Conservation (phyloP, 306 rosid genomes). For the Vicia faba region DNA sequence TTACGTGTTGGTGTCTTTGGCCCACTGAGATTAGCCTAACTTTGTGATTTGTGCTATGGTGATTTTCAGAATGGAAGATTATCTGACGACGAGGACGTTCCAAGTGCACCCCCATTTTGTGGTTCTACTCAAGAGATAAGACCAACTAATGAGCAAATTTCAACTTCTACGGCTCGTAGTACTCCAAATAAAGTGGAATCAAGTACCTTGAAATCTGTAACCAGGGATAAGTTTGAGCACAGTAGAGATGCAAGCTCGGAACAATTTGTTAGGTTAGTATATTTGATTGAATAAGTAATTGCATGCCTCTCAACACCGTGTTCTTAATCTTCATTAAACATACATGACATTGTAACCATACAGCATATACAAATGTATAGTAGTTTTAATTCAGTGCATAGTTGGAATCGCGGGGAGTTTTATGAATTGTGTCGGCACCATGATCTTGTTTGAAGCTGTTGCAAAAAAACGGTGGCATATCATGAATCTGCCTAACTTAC, state of each 20-base stretch:
- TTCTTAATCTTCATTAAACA: conserved; percentile 11
- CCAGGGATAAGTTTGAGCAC: conserved; percentile 43
- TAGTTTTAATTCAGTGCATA: background rate
- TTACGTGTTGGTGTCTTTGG: background rate
- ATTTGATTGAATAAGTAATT: conserved; percentile 17
- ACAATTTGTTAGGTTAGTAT: conserved; percentile 65
- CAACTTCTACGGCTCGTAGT: conserved; percentile 43
- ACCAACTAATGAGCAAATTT: conserved; percentile 45
- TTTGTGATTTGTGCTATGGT: conserved; percentile 47
- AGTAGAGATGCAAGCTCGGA: conserved; percentile 46
- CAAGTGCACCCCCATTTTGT: conserved; percentile 90
- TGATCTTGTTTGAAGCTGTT: too few relatives aligned
- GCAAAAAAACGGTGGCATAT: too few relatives aligned
- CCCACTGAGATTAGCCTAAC: conserved; percentile 31
- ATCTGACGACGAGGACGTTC: conserved; percentile 69
- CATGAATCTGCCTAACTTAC: too few relatives aligned
- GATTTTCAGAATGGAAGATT: conserved; percentile 52
- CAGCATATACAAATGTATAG: background rate
- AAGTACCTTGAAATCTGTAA: conserved; percentile 35
- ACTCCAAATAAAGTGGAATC: conserved; percentile 40
- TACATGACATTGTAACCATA: conserved; percentile 14
- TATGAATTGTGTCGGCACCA: too few relatives aligned
- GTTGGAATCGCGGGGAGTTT: too few relatives aligned
- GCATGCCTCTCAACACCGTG: background rate
- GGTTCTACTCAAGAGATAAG: conserved; percentile 64